These are phyloP conservation scores for Aegilops longissima DNA, from an alignment of 176 grass and related monocot genomes.

Conservation along the genomic window DNA sequence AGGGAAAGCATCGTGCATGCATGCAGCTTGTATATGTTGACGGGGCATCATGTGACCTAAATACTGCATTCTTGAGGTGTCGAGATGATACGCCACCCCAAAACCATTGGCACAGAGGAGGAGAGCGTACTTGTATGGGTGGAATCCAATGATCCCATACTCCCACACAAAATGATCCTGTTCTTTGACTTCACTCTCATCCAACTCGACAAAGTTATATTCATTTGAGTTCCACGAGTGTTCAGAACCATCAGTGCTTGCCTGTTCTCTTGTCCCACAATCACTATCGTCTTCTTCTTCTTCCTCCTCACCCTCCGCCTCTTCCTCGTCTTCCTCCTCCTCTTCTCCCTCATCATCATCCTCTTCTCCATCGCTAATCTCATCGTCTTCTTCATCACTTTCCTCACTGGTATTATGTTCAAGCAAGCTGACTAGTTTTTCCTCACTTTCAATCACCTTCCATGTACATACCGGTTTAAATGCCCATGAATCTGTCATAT, in stretches of 20 bases:
- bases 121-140: not conserved
- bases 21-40: not conserved
- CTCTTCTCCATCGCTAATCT: no score
- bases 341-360: not conserved
- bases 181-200: not conserved
- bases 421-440: not conserved
- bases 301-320: not conserved
- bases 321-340: not conserved
- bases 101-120: not conserved
- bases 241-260: not conserved
- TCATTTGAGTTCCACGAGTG: not conserved
- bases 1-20: not conserved
- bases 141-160: not conserved
- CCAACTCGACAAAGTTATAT: not conserved
- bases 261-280: not conserved
- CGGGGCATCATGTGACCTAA: not conserved
- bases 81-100: not conserved
- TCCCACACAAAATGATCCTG: not conserved
- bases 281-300: not conserved
- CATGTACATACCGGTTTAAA: not conserved
- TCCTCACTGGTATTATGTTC: not conserved
- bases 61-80: not conserved
- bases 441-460: not conserved
- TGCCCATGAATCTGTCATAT: not conserved
- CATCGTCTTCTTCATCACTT: no score